phyloP scores from a whole-genome alignment of 805 yeast genomes.

The Candida dendrica region DNA sequence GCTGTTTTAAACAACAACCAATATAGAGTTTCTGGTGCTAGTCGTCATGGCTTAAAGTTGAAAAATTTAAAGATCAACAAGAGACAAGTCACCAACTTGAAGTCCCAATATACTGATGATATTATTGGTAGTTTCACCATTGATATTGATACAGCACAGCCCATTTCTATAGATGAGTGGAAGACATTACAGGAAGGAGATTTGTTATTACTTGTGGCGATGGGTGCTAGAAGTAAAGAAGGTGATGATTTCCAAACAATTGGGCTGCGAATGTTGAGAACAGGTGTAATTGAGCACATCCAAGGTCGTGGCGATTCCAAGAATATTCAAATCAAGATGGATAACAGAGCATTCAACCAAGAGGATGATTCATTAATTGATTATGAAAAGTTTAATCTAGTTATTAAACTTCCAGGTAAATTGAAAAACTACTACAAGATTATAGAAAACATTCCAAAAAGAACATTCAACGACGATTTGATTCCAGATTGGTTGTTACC shows the following conservation, averaged over 20 bases:
- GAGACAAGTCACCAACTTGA: background rate
- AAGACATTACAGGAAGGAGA: constrained; percentile 7
- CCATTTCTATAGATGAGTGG: constrained; percentile 9
- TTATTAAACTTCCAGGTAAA: constrained; percentile 1
- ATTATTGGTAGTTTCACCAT: background rate
- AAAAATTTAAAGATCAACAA: background rate
- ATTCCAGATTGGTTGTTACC: constrained; percentile 30
- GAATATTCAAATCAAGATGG: constrained; percentile 22
- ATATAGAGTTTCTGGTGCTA: constrained; percentile 10
- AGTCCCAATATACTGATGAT: background rate
- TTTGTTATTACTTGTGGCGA: constrained; percentile 5
- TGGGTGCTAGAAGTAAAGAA: constrained; percentile 3
- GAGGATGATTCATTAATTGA: background rate
- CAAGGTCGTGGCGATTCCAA: background rate
- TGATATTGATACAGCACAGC: constrained; percentile 2
- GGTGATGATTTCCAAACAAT: constrained; percentile 6
- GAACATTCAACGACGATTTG: constrained; percentile 2
- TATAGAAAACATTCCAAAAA: constrained; percentile 2
- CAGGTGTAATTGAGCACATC: constrained; percentile 2
- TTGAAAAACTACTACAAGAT: background rate
- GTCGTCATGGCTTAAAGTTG: constrained; percentile 12
- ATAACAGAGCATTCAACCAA: background rate
- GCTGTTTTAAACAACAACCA: constrained; percentile 1
- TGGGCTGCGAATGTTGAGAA: constrained; percentile 4
- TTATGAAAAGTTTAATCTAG: constrained; percentile 1